A percentile compares a stretch with the other conserved stretches of the same genome.
Evolutionary conservation across 78 protist species (phyloP).

Genomic region (Dictyostelium purpureum): DNA sequence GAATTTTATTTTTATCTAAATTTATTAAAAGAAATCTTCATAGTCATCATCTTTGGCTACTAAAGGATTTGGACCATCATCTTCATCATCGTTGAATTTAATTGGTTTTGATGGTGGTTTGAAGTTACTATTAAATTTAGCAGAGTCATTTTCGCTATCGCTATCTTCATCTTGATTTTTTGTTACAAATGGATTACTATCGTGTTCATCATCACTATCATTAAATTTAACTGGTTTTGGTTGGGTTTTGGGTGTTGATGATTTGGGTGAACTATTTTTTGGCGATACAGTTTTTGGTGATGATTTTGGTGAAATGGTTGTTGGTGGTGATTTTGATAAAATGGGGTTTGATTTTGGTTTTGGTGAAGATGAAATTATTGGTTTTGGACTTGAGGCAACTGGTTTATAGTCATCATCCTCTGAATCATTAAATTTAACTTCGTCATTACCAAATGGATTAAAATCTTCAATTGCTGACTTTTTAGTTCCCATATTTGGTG

Average conservation of each 20-base stretch:
- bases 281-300: not conserved
- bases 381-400: not conserved
- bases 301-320: not conserved
- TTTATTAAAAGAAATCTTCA: slow-evolving; percentile 11
- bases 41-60: slow-evolving; percentile 23
- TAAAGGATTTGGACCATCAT: not conserved
- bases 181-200: slow-evolving; percentile 8
- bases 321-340: not conserved
- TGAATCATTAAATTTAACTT: not conserved
- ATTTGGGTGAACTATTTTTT: not conserved
- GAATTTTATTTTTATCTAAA: not conserved
- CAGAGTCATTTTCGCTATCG: too few species aligned
- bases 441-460: slow-evolving; percentile 8
- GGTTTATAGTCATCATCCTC: too few species aligned
- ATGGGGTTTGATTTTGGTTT: not conserved
- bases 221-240: not conserved
- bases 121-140: too few species aligned
- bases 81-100: not conserved
- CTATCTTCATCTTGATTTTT: not conserved
- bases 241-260: not conserved
- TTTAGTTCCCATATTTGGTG: not conserved
- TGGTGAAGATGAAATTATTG: not conserved
- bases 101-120: not conserved
- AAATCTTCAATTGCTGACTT: slow-evolving; percentile 1
- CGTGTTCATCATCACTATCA: not conserved